These are phyloP conservation scores for Puccinellia tenuiflora DNA, from an alignment of 176 grass and related monocot species.

Conservation along the genomic window DNA sequence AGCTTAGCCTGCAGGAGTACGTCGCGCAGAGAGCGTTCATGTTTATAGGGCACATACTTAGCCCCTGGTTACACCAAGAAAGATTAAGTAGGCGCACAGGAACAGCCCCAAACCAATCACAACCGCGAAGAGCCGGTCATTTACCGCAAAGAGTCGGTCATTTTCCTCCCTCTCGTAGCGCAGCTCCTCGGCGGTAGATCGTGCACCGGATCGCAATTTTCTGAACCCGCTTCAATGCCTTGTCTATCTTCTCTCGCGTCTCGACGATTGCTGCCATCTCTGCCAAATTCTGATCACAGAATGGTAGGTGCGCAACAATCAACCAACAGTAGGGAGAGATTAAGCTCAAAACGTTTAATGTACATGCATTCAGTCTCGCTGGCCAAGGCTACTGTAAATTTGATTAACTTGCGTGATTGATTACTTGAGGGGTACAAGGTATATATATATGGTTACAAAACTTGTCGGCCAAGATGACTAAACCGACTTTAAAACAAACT, in stretches of 20 bases:
- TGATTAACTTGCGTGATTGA: too few species aligned
- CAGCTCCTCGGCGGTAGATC: not conserved
- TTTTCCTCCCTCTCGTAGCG: not conserved
- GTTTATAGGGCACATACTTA: too few species aligned
- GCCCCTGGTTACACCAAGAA: too few species aligned
- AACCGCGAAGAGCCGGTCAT: not conserved
- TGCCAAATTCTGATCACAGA: constrained; percentile 40
- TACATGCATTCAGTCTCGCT: not conserved
- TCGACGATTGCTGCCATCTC: constrained; percentile 45
- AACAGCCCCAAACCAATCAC: not conserved
- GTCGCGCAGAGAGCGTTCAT: too few species aligned
- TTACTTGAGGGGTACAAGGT: too few species aligned
- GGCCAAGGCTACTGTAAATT: too few species aligned
- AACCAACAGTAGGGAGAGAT: too few species aligned
- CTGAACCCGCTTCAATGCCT: constrained; percentile 43
- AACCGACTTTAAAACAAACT: too few species aligned
- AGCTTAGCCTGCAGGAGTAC: too few species aligned
- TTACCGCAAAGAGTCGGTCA: not conserved
- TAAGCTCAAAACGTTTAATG: not conserved
- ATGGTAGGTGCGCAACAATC: too few species aligned
- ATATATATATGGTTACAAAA: too few species aligned
- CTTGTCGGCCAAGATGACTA: too few species aligned
- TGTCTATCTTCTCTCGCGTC: constrained; percentile 46
- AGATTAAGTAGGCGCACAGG: not conserved
- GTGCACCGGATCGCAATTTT: constrained; percentile 5